Evolutionary conservation across 805 yeast genomes (phyloP).

Genomic region (Yamadazyma laniorum): DNA sequence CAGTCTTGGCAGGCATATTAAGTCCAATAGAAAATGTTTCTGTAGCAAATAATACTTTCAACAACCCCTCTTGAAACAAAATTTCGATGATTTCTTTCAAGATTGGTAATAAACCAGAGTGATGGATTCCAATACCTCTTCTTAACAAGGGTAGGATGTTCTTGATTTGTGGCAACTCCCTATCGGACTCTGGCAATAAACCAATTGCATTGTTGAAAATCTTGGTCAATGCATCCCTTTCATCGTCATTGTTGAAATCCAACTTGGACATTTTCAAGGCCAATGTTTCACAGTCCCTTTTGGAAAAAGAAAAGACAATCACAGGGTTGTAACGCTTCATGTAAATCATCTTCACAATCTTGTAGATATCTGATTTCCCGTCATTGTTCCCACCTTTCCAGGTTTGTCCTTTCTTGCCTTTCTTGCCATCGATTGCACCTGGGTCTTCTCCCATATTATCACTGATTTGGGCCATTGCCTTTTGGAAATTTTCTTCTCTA

Average conservation of each 20-base stretch:
- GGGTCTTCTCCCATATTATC: conserved; percentile 86
- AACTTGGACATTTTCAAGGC: conserved; percentile 95
- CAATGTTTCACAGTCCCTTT: conserved; percentile 92
- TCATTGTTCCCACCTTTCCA: conserved; percentile 84
- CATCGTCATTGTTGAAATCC: conserved; percentile 92
- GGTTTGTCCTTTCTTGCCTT: conserved; percentile 75
- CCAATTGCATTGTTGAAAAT: conserved; percentile 89
- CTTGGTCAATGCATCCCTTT: conserved; percentile 84
- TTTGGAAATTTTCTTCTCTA: conserved; percentile 96
- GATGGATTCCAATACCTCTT: conserved; percentile 98
- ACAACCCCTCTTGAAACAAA: conserved; percentile 92
- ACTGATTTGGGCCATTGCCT: conserved; percentile 93
- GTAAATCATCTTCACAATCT: conserved; percentile 98
- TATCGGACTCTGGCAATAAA: conserved; percentile 84
- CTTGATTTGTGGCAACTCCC: conserved; percentile 91
- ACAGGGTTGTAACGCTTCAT: conserved; percentile 95
- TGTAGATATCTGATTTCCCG: conserved; percentile 82
- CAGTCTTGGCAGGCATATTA: conserved; percentile 99
- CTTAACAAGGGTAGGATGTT: conserved; percentile 83
- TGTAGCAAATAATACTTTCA: conserved; percentile 94
- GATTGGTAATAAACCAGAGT: conserved; percentile 92
- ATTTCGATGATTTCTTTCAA: conserved; percentile 94
- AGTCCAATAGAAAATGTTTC: conserved; percentile 98
- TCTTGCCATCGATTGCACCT: conserved; percentile 51
- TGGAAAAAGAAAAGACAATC: conserved; percentile 96